Conservation (phyloP, 2,329 filamentous ascomycete species). For the Phialophora tarda region DNA sequence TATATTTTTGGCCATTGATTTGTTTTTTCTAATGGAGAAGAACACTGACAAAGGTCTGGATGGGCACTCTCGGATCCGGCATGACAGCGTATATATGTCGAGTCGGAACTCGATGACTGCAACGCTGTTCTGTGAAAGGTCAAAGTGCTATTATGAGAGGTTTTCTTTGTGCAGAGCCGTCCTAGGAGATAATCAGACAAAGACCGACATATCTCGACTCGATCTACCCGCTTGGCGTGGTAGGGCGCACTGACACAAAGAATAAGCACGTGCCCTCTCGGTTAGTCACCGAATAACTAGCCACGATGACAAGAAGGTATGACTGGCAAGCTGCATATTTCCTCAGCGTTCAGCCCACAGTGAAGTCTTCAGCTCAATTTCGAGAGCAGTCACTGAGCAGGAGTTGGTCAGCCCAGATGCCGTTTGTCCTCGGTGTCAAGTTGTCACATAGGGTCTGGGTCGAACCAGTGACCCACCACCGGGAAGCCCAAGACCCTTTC, state of each 20-base stretch:
- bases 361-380: background rate
- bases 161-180: background rate
- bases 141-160: background rate
- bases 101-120: background rate
- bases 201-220: background rate
- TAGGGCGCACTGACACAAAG: background rate
- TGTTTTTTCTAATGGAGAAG: background rate
- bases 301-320: background rate
- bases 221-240: background rate
- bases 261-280: background rate
- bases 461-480: background rate
- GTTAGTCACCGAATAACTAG: background rate
- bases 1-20: background rate
- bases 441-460: background rate
- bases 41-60: background rate
- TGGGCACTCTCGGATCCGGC: background rate
- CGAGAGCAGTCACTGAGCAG: background rate
- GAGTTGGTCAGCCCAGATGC: background rate
- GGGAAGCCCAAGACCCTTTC: background rate
- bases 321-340: background rate
- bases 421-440: background rate
- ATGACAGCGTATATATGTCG: background rate
- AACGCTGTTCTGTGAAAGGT: background rate
- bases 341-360: background rate
- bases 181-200: background rate